Evolutionary conservation across 164 flowering plant species (phyloP), one percentile per base, ranked within the genome.

Genomic region (Vitis rupestris): DNA sequence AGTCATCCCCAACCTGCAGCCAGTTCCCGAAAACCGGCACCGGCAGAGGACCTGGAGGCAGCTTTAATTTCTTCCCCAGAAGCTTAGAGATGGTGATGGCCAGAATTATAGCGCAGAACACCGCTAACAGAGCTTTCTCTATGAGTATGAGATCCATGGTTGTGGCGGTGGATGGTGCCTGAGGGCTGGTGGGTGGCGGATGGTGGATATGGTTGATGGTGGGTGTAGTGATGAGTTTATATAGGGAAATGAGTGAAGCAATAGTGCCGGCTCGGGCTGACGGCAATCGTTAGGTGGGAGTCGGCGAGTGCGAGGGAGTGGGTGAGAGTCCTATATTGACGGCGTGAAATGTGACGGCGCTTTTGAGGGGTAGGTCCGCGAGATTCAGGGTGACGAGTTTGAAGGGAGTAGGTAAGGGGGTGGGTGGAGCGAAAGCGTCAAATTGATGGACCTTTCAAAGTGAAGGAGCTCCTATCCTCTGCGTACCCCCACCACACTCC

Each of bases 1-100:
- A 74, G 71, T 91, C 94, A 47, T 92, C 92, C 10, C 97, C 94
- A 58, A 92, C 97, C 68, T 92, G 94, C 16, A 90, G 90, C 97
- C 97, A 92, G 80, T 92, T 88, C 0, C 97, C 97, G 71, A 92
- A 92, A 10, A 91, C 73, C 2, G 97, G 97, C 0, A 91, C 81
- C 1, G 97, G 91, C 8, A 86, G 5, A 9, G 94, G 97, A 0
- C 97, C 93, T 0, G 94, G 97, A 0, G 97, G 97, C 30, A 92
- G 89, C 64, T 81, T 83, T 65, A 86, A 86, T 0, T 77, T 72
- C 78, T 84, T 86, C 11, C 97, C 97, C 0, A 87, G 81, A 7
- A 88, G 69, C 67, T 86, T 91, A 0, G 97, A 81, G 50, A 89
- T 51, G 59, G 70, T 16, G 16, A 81, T 82, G 8, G 93, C 90